phyloP scores from a whole-genome alignment of 1,139 yeast genomes.

The Starmera stellimalicola region DNA sequence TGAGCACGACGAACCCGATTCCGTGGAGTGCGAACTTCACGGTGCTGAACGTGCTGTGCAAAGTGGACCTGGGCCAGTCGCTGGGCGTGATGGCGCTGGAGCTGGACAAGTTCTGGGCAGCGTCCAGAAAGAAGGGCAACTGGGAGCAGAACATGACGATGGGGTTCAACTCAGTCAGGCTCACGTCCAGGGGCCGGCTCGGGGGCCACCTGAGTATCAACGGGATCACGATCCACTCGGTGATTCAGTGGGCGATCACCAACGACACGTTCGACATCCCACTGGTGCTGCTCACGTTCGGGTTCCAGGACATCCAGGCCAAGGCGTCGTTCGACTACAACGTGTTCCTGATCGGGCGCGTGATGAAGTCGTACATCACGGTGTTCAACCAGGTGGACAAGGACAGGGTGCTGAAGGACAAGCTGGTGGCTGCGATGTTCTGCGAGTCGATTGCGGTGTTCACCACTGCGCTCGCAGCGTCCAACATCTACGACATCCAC shows the following conservation, averaged over 20 bases:
- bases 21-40: conserved; percentile 69
- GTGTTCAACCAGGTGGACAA: conserved; percentile 61
- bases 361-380: conserved; percentile 42
- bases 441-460: conserved; percentile 52
- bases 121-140: conserved; percentile 55
- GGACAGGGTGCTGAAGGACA: conserved; percentile 39
- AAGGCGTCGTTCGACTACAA: conserved; percentile 78
- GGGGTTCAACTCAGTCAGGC: conserved; percentile 44
- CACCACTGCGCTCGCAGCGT: conserved; percentile 77
- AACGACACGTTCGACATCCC: conserved; percentile 49
- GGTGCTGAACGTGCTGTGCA: conserved; percentile 41
- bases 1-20: conserved; percentile 53
- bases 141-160: conserved; percentile 67
- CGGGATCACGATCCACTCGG: conserved; percentile 49
- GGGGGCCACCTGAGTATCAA: conserved; percentile 55
- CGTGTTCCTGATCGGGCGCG: conserved; percentile 57
- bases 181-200: conserved; percentile 65
- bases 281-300: conserved; percentile 51
- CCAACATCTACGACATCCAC: conserved; percentile 70
- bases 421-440: conserved; percentile 46
- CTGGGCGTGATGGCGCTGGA: conserved; percentile 54
- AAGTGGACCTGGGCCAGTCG: conserved; percentile 76
- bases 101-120: conserved; percentile 57
- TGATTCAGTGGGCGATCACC: conserved; percentile 58
- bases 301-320: conserved; percentile 44